A percentile compares a stretch with the other conserved stretches of the same genome.
Evolutionary conservation across 2,329 filamentous ascomycete genomes (phyloP).

Genomic region (Colletotrichum sp.): DNA sequence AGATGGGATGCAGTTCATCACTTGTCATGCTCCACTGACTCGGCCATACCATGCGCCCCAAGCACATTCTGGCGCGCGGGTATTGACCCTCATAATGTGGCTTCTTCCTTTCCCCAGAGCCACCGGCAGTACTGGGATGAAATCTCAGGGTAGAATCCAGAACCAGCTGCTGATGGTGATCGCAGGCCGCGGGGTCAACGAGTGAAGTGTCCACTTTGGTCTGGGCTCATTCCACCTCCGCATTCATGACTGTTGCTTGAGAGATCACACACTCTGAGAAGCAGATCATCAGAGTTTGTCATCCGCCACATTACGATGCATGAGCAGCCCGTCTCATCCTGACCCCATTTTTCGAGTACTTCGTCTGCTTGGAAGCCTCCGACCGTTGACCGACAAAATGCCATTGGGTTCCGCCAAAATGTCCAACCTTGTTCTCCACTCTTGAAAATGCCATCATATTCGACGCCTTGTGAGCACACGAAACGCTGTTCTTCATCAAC

Average conservation of each 20-base stretch:
- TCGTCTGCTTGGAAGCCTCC: neutral
- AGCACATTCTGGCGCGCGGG: neutral
- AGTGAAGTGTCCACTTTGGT: neutral
- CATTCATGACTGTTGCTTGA: neutral
- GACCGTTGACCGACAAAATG: neutral
- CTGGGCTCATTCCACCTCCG: neutral
- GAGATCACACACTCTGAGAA: neutral
- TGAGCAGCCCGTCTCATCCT: neutral
- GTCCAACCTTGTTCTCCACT: neutral
- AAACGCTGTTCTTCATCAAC: neutral
- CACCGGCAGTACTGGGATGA: neutral
- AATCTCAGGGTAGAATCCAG: neutral
- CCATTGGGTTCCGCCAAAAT: neutral
- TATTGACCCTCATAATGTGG: rapidly evolving
- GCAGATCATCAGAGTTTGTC: neutral
- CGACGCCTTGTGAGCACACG: neutral
- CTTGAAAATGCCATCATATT: neutral
- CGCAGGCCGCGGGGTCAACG: neutral
- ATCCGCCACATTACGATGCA: neutral
- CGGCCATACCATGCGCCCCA: neutral
- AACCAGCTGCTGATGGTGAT: neutral
- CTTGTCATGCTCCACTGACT: neutral
- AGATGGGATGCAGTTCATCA: neutral
- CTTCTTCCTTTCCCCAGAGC: neutral
- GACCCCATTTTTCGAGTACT: neutral